phyloP scores from a whole-genome alignment of 177 flowering plant genomes.

The Vitis hybrid region DNA sequence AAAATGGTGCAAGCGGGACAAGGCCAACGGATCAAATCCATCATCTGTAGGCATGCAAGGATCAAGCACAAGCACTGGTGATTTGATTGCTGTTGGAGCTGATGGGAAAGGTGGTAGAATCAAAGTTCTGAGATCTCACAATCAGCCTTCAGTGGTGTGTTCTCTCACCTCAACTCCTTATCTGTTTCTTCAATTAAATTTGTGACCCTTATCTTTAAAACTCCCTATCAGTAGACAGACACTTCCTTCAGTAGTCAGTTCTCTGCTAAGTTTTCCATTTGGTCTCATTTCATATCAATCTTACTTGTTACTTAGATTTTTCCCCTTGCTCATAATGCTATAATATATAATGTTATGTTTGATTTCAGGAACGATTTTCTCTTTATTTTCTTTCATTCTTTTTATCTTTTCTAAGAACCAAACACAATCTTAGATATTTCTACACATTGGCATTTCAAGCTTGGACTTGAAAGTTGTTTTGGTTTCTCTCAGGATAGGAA shows the following conservation, averaged over 20 bases:
- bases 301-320: no score
- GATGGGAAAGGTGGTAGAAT: constrained; percentile 94
- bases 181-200: background rate
- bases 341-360: no score
- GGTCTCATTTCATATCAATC: no score
- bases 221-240: no score
- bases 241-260: no score
- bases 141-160: constrained; percentile 49
- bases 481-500: constrained; percentile 39
- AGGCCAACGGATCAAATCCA: constrained; percentile 26
- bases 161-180: background rate
- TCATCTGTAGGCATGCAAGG: constrained; percentile 25
- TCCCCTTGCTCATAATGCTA: no score
- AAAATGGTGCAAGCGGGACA: constrained; percentile 84
- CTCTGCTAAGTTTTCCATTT: no score
- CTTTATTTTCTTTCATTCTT: no score
- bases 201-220: background rate
- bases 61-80: constrained; percentile 28
- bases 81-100: constrained; percentile 77
- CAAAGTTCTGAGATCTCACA: constrained; percentile 66
- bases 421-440: no score
- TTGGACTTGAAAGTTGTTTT: background rate
- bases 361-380: no score
- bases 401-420: no score
- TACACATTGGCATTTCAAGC: background rate